phyloP scores from a whole-genome alignment of 2,329 filamentous ascomycete species.

The Fusarium anthophilum region DNA sequence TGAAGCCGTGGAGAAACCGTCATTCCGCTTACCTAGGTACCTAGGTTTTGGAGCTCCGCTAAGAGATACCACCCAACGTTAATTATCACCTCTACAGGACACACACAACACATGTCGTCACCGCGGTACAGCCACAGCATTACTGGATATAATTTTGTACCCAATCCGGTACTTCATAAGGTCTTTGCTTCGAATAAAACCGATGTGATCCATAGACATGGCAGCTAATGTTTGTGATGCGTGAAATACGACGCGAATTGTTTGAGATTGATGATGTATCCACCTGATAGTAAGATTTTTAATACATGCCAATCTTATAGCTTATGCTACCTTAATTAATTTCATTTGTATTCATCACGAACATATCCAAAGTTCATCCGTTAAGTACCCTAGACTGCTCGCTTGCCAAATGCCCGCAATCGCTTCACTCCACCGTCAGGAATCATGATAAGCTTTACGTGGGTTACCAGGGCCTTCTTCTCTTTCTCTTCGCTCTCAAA shows the following conservation, averaged over 20 bases:
- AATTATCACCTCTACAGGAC: not conserved
- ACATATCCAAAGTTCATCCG: not conserved
- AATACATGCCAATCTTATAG: not conserved
- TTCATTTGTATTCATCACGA: constrained; percentile 1
- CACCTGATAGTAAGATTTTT: not conserved
- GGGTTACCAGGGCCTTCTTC: constrained; percentile 72
- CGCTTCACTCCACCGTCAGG: constrained; percentile 94
- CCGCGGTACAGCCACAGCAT: constrained; percentile 30
- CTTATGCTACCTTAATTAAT: not conserved
- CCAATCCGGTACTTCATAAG: constrained; percentile 8
- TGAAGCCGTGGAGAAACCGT: constrained; percentile 40
- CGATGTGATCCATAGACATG: not conserved
- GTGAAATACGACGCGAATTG: constrained; percentile 23
- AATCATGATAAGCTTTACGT: constrained; percentile 91
- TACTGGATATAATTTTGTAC: constrained; percentile 17
- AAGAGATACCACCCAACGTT: constrained; percentile 1
- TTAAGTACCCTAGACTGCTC: constrained; percentile 36
- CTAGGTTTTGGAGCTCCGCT: constrained; percentile 17
- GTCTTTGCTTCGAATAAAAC: not conserved
- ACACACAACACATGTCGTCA: constrained; percentile 17
- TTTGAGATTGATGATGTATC: constrained; percentile 31
- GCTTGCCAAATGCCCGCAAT: constrained; percentile 63
- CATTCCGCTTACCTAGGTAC: constrained; percentile 24
- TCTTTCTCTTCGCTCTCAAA: constrained; percentile 67
- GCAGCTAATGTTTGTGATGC: not conserved